Evolutionary conservation across 208 protist genomes (phyloP), one percentile per base, ranked within the genome.

Genomic region (Leishmania braziliensis): DNA sequence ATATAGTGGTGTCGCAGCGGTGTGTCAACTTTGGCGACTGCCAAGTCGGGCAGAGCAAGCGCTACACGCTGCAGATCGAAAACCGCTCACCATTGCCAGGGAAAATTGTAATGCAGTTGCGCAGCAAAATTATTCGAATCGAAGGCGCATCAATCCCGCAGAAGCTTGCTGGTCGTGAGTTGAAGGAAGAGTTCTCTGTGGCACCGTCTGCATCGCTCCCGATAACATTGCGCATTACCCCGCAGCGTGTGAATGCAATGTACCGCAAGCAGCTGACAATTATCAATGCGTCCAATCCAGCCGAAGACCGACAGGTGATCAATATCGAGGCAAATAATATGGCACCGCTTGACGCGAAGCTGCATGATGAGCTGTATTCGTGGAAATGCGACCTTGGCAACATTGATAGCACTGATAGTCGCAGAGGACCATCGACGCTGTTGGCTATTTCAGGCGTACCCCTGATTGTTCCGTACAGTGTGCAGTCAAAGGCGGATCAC

Each of bases 251-350:
- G 9, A 97, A 97, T 68, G 89, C 94, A 5, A 95, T 89, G 66
- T 97, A 97, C 74, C 83, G 88, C 29, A 97, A 97, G 75, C 90
- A 97, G 78, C 78, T 97, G 20, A 96, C 88, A 5, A 93, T 97
- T 60, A 86, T 93, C 68, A 97, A 97, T 68, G 83, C 84, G 0
- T 95, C 86, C 1, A 95, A 95, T 76, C 89, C 91, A 14, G 84
- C 84, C 23, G 94, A 93, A 50, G 94, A 97, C 54, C 77, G 85
- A 12, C 86, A 94, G 53, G 93, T 97, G 71, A 84, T 97, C 58
- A 97, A 93, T 56, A 95, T 97, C 53, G 92, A 97, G 76, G 88
- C 94, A 14, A 97, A 97, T 87, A 97, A 97, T 78, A 94, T 96
- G 90, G 87, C 92, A 4, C 94, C 91, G 5, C 77, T 90, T 3